Conservation (phyloP, 306 rosid species). For the Medicago ruthenica region DNA sequence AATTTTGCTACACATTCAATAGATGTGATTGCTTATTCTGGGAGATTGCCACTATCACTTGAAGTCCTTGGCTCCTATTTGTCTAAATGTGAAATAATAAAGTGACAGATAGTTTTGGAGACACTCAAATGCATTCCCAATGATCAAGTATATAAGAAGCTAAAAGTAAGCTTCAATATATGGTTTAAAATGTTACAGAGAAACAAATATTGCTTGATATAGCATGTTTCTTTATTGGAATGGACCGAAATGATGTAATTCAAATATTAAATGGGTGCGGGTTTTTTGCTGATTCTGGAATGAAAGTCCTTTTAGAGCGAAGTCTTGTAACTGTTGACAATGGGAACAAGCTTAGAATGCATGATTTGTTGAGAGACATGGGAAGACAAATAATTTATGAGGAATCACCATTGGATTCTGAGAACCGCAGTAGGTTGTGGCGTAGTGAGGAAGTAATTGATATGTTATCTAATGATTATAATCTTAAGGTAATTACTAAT, state of each 20-base stretch:
- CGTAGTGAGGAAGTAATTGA: background rate
- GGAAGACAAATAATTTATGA: constrained; percentile 33
- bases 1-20: background rate
- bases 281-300: background rate
- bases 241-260: background rate
- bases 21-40: background rate
- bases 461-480: background rate
- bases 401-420: background rate
- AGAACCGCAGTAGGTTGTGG: constrained; percentile 23
- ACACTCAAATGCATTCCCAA: background rate
- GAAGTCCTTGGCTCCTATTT: constrained; percentile 28
- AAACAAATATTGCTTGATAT: background rate
- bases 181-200: background rate
- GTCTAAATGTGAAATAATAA: background rate
- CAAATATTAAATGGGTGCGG: constrained; percentile 28
- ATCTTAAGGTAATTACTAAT: constrained; percentile 16
- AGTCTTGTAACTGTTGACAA: constrained; percentile 2
- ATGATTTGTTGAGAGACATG: constrained; percentile 28
- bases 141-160: background rate
- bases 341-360: constrained; percentile 28
- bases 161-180: background rate
- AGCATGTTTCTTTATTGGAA: constrained; percentile 1
- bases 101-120: constrained; percentile 7
- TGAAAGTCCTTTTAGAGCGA: background rate
- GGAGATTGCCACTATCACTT: constrained; percentile 27